Conservation (phyloP, 2,329 filamentous ascomycete species). For the Microdochium paspali region DNA sequence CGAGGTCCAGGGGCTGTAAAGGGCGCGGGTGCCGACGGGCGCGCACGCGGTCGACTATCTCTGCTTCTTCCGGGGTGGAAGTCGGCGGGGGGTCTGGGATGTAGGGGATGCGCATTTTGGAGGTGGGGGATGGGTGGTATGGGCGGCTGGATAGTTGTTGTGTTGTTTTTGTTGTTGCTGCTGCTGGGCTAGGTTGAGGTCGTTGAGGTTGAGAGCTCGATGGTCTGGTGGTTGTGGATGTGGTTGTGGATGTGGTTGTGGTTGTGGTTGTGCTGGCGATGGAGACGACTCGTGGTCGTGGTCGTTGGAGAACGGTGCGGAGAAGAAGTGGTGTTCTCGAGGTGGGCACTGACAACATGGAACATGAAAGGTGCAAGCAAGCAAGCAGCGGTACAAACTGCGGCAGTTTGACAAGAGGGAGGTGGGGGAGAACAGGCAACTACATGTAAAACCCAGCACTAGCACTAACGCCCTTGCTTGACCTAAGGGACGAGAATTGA, state of each 20-base stretch:
- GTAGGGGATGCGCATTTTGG: slow-evolving; percentile 60
- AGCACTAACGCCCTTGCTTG: no score
- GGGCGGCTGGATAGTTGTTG: neutral
- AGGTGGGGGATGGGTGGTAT: slow-evolving; percentile 5
- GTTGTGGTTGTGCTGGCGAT: neutral
- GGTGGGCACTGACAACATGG: neutral
- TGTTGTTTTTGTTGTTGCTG: neutral
- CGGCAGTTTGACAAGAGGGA: no score
- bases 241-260: neutral
- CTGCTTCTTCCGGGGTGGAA: slow-evolving; percentile 33
- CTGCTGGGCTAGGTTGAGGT: neutral
- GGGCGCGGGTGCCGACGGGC: slow-evolving; percentile 60
- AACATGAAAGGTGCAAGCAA: no score
- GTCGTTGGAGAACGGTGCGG: neutral
- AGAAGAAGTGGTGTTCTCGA: neutral
- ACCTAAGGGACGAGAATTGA: no score
- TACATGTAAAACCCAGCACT: no score
- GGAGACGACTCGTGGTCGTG: no score
- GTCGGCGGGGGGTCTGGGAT: slow-evolving; percentile 39
- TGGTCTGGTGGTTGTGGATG: neutral
- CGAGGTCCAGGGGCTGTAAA: slow-evolving; percentile 65
- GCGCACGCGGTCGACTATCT: slow-evolving; percentile 53
- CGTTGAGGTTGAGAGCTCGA: no score
- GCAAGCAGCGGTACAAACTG: no score
- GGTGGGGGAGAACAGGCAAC: no score